Evolutionary conservation across 2,329 filamentous ascomycete genomes (phyloP).

Genomic region (Trichoderma sp.): DNA sequence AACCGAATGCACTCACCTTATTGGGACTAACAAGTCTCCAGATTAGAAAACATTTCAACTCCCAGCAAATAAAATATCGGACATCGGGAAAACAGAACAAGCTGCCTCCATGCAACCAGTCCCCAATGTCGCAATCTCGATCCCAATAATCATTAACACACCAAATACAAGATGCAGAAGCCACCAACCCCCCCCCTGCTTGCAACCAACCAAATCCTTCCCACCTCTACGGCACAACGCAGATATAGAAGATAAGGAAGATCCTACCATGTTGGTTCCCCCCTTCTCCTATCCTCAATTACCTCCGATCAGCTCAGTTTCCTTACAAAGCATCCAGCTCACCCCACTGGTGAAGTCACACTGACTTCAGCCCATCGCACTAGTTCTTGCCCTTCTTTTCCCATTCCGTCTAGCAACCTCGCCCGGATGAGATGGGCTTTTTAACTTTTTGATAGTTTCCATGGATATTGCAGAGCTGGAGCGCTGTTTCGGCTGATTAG

Average conservation of each 20-base stretch:
- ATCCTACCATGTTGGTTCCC: background rate
- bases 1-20: background rate
- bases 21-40: background rate
- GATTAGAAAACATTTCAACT: background rate
- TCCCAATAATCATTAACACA: background rate
- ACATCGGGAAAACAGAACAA: background rate
- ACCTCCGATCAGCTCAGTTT: background rate
- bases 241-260: background rate
- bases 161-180: background rate
- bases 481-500: background rate
- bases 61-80: background rate
- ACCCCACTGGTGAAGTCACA: conserved; percentile 4
- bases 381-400: background rate
- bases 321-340: background rate
- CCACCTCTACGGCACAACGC: background rate
- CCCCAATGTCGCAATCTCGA: background rate
- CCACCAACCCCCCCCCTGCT: background rate
- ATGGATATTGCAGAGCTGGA: background rate
- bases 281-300: background rate
- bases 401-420: background rate
- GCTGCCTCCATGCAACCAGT: background rate
- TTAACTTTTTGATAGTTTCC: background rate
- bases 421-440: background rate
- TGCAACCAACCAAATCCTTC: background rate
- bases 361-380: conserved; percentile 10